These are phyloP conservation scores for Boletus coccyginus DNA, from an alignment of 768 basidiomycete species.

Conservation along the genomic window DNA sequence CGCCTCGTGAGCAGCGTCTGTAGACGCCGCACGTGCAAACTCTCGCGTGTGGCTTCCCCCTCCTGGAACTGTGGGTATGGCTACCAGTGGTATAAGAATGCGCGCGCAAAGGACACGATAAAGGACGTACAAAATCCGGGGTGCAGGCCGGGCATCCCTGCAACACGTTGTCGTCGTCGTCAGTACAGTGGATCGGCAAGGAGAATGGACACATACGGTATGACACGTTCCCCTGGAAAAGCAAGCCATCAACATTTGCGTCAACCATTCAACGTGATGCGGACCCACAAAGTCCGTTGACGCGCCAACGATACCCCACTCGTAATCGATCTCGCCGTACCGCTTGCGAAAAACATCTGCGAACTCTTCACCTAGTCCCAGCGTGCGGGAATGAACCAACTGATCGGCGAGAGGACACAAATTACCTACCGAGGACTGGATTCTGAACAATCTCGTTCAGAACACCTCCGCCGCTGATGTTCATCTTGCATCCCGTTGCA, in stretches of 20 bases:
- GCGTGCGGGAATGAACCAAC: background rate
- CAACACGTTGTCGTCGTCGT: background rate
- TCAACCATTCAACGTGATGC: background rate
- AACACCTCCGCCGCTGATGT: conserved; percentile 36
- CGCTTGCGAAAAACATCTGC: conserved; percentile 55
- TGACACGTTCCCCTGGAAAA: conserved; percentile 49
- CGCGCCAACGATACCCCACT: conserved; percentile 64
- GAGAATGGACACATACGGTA: conserved; percentile 45
- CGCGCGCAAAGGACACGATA: background rate
- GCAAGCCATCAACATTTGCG: background rate
- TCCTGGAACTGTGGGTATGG: conserved; percentile 65
- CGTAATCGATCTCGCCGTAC: conserved; percentile 58
- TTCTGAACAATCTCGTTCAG: conserved; percentile 66
- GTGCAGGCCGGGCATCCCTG: conserved; percentile 65
- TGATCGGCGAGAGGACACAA: background rate
- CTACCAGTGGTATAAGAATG: conserved; percentile 31
- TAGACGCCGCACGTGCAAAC: conserved; percentile 61
- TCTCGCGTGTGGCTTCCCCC: conserved; percentile 76
- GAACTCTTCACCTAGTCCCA: conserved; percentile 56
- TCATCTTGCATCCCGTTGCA: conserved; percentile 61
- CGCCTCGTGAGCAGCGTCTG: conserved; percentile 58
- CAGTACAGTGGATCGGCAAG: background rate
- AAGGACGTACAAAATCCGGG: conserved; percentile 50
- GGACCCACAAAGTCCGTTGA: conserved; percentile 79
- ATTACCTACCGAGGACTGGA: conserved; percentile 49